Base-by-base conservation (phyloP, 2,329 filamentous ascomycete species). In the Stagonosporopsis cucurbitacearum region DNA sequence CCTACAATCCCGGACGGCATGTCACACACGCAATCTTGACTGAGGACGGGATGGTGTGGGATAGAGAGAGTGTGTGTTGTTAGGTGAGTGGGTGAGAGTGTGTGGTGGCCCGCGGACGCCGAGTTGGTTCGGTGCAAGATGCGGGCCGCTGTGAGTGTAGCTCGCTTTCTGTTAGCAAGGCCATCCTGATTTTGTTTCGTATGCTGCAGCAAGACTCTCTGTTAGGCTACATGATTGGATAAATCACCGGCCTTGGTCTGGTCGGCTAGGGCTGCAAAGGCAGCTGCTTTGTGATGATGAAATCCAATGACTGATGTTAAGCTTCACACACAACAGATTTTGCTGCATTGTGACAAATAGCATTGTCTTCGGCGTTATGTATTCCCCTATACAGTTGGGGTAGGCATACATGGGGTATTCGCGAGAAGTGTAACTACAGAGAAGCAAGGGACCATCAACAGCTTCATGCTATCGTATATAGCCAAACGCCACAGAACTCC, bases 341-440 rank as follows among this genome's bases (percentile, higher is more conserved):
- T 35, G 45, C 32, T 36, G 23, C 39, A 20, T 13, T 17, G 19
- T 50, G 47, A 44, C 39, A 43, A 50, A 47, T 48, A n/a, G n/a
- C 12, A 37, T 45, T 46, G 25, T 42, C 19, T 41, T 25, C 25
- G 15, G n/a, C 22, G 23, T 33, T 13, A 11, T 17, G 1, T 33
- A 13, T n/a, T 36, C 33, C 33, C 47, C 28, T 54, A 12, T 51
- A 54, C 53, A 57, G 17, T 45, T 25, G 41, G 41, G 52, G 30
- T 50, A 51, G 51, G 35, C 47, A 49, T 57, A 50, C 50, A 52
- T 45, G 41, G 57, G 48, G 40, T 57, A 57, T 57, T 19, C 32
- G 26, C 40, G 28, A 42, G 20, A 42, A 25, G 22, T 19, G 30
- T 42, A 43, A 36, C 30, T 57, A 50, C 41, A 58, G 32, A 47